phyloP scores from a whole-genome alignment of 202 grass and related monocot species.

The Zizania palustris region DNA sequence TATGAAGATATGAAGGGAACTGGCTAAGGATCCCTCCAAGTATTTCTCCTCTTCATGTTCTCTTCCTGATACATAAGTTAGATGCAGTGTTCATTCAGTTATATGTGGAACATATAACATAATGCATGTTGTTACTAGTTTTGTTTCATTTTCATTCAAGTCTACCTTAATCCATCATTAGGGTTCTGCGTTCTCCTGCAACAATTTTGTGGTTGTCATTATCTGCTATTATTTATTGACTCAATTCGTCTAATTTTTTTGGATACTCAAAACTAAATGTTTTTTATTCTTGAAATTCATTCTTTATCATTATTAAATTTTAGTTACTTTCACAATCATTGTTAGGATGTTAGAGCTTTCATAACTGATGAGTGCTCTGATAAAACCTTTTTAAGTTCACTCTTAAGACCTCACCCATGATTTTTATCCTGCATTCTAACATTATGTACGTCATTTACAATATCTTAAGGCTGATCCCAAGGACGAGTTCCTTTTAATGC shows the following conservation, averaged over 20 bases:
- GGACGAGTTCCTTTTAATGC: constrained; percentile 72
- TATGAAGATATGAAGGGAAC: not conserved
- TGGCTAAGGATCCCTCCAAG: not conserved
- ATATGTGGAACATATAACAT: constrained; percentile 10
- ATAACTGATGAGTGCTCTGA: too few species aligned
- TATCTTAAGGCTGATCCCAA: constrained; percentile 90
- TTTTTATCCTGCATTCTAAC: not conserved
- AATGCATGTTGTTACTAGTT: not conserved
- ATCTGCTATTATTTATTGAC: too few species aligned
- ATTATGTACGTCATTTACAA: constrained; percentile 30
- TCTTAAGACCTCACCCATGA: not conserved
- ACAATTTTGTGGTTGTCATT: not conserved
- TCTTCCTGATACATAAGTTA: not conserved
- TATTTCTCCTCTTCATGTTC: not conserved
- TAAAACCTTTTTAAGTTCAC: not conserved
- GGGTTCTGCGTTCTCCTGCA: not conserved
- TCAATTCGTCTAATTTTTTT: too few species aligned
- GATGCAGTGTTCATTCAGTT: not conserved
- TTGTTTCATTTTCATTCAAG: not conserved
- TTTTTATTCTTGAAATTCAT: too few species aligned
- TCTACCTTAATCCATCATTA: not conserved
- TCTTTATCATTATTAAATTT: too few species aligned
- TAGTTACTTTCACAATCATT: too few species aligned
- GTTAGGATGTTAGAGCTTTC: not conserved
- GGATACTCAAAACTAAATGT: too few species aligned